Evolutionary conservation across 495 filamentous ascomycete genomes (phyloP).

Genomic region (Staphylotrichum longicolle): DNA sequence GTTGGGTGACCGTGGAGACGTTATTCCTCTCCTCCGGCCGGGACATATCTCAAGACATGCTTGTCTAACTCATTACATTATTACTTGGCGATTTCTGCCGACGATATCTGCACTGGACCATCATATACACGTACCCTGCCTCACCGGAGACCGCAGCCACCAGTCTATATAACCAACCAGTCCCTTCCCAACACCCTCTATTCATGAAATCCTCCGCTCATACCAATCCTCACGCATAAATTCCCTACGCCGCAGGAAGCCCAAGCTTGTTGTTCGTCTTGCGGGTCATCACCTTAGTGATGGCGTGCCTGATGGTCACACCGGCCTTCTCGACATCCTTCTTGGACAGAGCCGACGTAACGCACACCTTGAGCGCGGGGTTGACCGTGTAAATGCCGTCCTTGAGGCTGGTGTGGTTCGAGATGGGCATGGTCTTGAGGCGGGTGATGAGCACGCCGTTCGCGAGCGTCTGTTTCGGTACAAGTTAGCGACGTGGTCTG

Average conservation of each 20-base stretch:
- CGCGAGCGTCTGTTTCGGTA: constrained; percentile 56
- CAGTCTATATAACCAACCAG: background rate
- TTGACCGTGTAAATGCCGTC: constrained; percentile 64
- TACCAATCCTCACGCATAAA: background rate
- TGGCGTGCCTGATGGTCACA: constrained; percentile 80
- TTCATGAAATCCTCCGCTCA: background rate
- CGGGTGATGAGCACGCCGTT: constrained; percentile 87
- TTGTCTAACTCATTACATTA: constrained; percentile 10
- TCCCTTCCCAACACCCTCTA: constrained; percentile 2
- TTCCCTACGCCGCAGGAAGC: constrained; percentile 26
- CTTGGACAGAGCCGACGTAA: constrained; percentile 80
- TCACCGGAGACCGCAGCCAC: background rate
- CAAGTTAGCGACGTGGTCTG: background rate
- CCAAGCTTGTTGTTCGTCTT: constrained; percentile 46
- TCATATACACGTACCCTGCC: constrained; percentile 7
- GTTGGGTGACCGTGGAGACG: too few relatives aligned
- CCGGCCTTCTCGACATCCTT: constrained; percentile 96
- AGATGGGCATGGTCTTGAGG: constrained; percentile 70
- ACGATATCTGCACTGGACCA: background rate
- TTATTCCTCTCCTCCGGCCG: too few relatives aligned
- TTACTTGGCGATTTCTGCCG: constrained; percentile 7
- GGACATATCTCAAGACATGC: too few relatives aligned
- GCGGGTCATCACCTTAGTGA: constrained; percentile 76
- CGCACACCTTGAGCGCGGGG: constrained; percentile 85
- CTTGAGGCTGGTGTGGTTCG: constrained; percentile 51